Evolutionary conservation across 2,329 filamentous ascomycete species (phyloP), one percentile per base, ranked within the genome.

Genomic region (Fusarium vanettenii): DNA sequence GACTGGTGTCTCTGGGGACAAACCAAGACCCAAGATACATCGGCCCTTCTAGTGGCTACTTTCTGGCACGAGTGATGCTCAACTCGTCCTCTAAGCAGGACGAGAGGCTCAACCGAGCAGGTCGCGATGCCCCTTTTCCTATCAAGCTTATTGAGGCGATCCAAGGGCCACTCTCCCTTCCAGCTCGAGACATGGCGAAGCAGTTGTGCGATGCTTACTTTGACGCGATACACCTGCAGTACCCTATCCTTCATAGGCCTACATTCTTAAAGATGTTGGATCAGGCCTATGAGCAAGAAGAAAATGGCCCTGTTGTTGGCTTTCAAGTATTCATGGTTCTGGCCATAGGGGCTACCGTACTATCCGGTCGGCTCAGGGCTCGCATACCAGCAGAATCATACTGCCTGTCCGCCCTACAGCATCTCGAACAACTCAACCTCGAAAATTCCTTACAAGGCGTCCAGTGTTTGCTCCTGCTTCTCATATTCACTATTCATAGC

Each of bases 321-420:
- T 89, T 89, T 48, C 88, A 89, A 62, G 82, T 87, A 2, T 87
- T 84, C 52, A 89, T 89, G 87, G 87, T 90, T 1, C 70, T 90
- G 4, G 87, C 87, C 1, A 85, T 89, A 25, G 84, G 85, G 3
- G 84, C 87, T 1, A 84, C 83, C 1, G 82, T 87, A 9, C 71
- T 87, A 0, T 87, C 87, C 0, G 81, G 83, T 1, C 84, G 85
- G 5, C 80, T 83, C 16, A 84, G 84, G 62, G 77, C 85, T 5
- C 83, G 82, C 3, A 83, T 89, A 14, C 84, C 87, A 0, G 85
- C 82, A 3, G 87, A 89, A 50, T 85, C 86, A 0, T 89, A 87
- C 57, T 88, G 86, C 22, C 80, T 86, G 0, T 82, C 86, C 0
- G 88, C 88, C 0, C 81, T 89, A 72, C 79, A 84, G 22, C 81